Conservation (phyloP, 1,139 yeast genomes). For the Candida tetrigidarum region DNA sequence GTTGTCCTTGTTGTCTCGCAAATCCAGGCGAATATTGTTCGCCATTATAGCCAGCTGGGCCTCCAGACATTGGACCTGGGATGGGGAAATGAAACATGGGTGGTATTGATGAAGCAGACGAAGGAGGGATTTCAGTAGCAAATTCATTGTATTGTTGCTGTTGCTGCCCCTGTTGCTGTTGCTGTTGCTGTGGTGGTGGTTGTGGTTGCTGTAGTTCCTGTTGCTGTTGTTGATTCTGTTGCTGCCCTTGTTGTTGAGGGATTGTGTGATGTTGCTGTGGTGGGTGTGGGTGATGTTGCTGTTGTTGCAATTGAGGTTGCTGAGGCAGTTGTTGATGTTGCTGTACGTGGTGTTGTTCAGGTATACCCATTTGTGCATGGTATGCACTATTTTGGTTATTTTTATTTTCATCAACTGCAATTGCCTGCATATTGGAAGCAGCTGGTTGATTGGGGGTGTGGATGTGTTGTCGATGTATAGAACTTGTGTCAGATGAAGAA, state of each 20-base stretch:
- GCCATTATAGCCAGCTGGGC: neutral
- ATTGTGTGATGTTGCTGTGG: neutral
- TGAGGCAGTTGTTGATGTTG: constrained; percentile 3
- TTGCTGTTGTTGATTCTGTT: neutral
- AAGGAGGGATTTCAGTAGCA: neutral
- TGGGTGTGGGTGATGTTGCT: neutral
- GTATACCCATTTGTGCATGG: no score
- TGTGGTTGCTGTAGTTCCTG: neutral
- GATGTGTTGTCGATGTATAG: neutral
- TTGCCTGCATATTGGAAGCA: neutral
- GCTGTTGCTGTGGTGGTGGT: neutral
- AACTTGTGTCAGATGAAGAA: neutral
- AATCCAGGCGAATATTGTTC: neutral
- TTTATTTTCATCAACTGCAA: neutral
- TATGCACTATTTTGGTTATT: no score
- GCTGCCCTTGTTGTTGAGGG: constrained; percentile 4
- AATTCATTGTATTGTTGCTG: constrained; percentile 2
- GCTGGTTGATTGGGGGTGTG: neutral
- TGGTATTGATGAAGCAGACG: neutral
- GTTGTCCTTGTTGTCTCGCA: neutral
- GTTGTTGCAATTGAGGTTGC: constrained; percentile 4
- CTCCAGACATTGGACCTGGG: neutral
- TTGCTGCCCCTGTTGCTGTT: constrained; percentile 1
- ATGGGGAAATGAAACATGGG: neutral
- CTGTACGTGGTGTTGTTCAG: constrained; percentile 5